These are phyloP conservation scores for Stachybotrys chlorohalonatus DNA, from an alignment of 2,329 filamentous ascomycete species.

Conservation along the genomic window DNA sequence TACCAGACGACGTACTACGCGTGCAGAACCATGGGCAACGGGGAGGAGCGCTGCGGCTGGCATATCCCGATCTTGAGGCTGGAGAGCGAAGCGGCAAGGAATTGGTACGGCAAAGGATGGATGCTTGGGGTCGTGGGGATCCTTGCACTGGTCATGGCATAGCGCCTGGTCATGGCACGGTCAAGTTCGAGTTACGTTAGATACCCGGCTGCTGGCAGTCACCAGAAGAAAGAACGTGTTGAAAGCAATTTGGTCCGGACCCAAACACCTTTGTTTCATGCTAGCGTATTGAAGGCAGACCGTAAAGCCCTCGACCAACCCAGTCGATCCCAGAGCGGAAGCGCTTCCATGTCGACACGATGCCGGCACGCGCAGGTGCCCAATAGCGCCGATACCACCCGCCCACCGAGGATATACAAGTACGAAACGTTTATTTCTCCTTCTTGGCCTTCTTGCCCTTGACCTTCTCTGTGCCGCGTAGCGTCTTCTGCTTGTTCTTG, in stretches of 20 bases:
- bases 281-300: constrained; percentile 27
- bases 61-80: constrained; percentile 22
- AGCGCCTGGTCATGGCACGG: background rate
- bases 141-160: background rate
- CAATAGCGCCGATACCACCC: background rate
- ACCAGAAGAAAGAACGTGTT: constrained; percentile 7
- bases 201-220: constrained; percentile 6
- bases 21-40: constrained; percentile 18
- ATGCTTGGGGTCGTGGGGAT: constrained; percentile 7
- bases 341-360: background rate
- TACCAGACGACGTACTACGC: constrained; percentile 23
- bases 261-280: constrained; percentile 33
- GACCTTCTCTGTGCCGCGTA: constrained; percentile 95
- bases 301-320: constrained; percentile 8
- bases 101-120: constrained; percentile 12
- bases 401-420: constrained; percentile 21
- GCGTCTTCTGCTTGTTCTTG: constrained; percentile 99
- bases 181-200: background rate
- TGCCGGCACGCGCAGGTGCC: background rate
- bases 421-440: constrained; percentile 63
- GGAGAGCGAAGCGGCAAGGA: constrained; percentile 7
- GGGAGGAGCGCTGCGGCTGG: constrained; percentile 24
- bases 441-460: constrained; percentile 95
- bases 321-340: background rate
- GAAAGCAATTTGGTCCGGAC: constrained; percentile 23